phyloP scores from a whole-genome alignment of 495 filamentous ascomycete genomes.

The Geopyxis carbonaria region DNA sequence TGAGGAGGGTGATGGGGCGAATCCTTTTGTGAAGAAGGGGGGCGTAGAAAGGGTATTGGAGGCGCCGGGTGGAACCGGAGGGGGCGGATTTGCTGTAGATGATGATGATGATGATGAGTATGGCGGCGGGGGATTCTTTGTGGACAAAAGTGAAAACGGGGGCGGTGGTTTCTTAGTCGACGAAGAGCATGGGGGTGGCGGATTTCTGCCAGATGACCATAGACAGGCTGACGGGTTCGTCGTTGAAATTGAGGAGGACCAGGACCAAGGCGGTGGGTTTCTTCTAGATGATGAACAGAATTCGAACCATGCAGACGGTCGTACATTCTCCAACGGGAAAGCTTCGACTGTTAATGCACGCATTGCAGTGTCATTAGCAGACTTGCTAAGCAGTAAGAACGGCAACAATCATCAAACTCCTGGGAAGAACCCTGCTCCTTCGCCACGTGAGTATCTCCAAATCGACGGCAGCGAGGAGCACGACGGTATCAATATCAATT shows the following conservation, averaged over 20 bases:
- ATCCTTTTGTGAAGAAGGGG: conserved; percentile 29
- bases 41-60: no score
- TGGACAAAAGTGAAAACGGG: not conserved
- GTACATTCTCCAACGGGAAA: no score
- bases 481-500: conserved; percentile 4
- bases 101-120: not conserved
- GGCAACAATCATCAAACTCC: no score
- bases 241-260: conserved; percentile 10
- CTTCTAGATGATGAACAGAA: no score
- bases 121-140: not conserved
- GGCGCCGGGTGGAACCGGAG: no score
- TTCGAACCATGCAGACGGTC: no score
- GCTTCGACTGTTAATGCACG: no score
- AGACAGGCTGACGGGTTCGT: conserved; percentile 1
- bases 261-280: not conserved
- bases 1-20: conserved; percentile 26
- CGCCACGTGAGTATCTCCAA: not conserved
- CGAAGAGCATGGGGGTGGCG: conserved; percentile 7
- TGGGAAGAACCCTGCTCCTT: no score
- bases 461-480: conserved; percentile 3
- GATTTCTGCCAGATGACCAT: conserved; percentile 2
- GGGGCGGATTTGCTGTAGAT: no score
- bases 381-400: no score
- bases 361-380: no score
- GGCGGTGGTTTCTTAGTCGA: conserved; percentile 7